A percentile compares a stretch with the other conserved stretches of the same genome.
Conservation (phyloP, 305 asterid genomes). For the Ilex paraguariensis region DNA sequence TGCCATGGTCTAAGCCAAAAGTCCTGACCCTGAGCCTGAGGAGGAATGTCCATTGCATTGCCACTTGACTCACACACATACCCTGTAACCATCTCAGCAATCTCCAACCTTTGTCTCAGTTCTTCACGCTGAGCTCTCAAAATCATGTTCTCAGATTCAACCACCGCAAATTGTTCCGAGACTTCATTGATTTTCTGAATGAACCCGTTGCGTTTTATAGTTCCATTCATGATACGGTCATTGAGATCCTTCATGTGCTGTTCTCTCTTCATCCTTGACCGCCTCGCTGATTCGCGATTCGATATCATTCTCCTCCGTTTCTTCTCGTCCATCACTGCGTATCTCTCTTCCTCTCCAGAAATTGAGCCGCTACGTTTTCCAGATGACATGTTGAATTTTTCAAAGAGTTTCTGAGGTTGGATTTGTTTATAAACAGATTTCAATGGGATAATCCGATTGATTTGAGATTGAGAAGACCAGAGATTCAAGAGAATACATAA, state of each 20-base stretch:
- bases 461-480: neutral
- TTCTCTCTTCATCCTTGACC: slow-evolving; percentile 55
- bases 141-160: neutral
- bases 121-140: neutral
- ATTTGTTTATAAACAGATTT: neutral
- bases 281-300: slow-evolving; percentile 50
- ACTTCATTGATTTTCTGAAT: slow-evolving; percentile 21
- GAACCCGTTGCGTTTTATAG: slow-evolving; percentile 14
- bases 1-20: neutral
- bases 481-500: slow-evolving; percentile 38
- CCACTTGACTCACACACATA: neutral
- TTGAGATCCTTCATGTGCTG: slow-evolving; percentile 46
- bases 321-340: slow-evolving; percentile 34
- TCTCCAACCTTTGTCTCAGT: neutral
- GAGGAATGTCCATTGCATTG: neutral
- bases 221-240: slow-evolving; percentile 27
- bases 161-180: neutral
- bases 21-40: neutral
- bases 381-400: slow-evolving; percentile 27
- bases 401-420: neutral
- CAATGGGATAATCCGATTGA: neutral
- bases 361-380: slow-evolving; percentile 20
- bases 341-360: slow-evolving; percentile 19
- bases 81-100: slow-evolving; percentile 1
- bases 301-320: slow-evolving; percentile 58